Conservation (phyloP, 1,284 basidiomycete species). For the Leccinum subspadiceum region DNA sequence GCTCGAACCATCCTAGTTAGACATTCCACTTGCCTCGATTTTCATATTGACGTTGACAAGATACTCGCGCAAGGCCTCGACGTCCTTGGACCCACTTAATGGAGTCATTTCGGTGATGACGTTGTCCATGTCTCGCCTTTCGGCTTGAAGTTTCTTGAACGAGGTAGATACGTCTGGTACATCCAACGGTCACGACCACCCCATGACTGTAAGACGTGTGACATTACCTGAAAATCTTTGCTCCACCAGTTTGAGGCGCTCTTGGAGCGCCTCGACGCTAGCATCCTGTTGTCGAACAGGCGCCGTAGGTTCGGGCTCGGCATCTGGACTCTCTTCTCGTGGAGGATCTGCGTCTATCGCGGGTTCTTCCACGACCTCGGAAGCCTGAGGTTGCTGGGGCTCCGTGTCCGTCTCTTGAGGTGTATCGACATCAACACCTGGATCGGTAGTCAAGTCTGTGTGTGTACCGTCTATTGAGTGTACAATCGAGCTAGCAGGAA, state of each 20-base stretch:
- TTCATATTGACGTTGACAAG: slow-evolving; percentile 68
- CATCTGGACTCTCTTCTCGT: not conserved
- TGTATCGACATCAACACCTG: not conserved
- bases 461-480: not conserved
- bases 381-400: not conserved
- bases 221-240: slow-evolving; percentile 65
- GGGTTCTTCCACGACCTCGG: slow-evolving; percentile 5
- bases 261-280: slow-evolving; percentile 58
- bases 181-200: slow-evolving; percentile 3
- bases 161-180: slow-evolving; percentile 68
- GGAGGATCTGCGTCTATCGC: not conserved
- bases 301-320: slow-evolving; percentile 5
- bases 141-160: slow-evolving; percentile 70
- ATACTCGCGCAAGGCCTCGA: slow-evolving; percentile 70
- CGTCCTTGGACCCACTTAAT: slow-evolving; percentile 63
- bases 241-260: slow-evolving; percentile 65
- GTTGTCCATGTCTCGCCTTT: slow-evolving; percentile 67
- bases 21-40: slow-evolving; percentile 52
- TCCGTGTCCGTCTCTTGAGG: not conserved
- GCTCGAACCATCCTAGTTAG: not conserved
- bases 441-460: not conserved
- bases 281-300: slow-evolving; percentile 20
- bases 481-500: not conserved
- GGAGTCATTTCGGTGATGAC: slow-evolving; percentile 75
- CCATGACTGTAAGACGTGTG: not conserved